Evolutionary conservation across 2,329 filamentous ascomycete species (phyloP), one percentile per base, ranked within the genome.

Genomic region (Trematosphaeria pertusa): DNA sequence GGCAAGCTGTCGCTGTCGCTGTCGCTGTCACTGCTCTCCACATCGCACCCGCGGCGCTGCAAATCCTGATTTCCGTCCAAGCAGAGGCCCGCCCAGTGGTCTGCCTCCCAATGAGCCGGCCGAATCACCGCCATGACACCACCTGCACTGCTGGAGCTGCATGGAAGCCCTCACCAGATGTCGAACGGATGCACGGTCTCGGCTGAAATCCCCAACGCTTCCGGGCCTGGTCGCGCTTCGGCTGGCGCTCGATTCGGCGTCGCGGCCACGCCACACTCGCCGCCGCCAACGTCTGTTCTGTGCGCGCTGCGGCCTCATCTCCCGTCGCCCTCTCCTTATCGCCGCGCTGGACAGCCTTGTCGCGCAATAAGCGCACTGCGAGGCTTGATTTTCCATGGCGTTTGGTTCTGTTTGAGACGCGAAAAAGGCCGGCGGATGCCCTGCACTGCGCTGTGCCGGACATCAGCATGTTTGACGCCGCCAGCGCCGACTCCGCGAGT

Each of bases 181-280:
- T n/a, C n/a, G n/a, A n/a, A n/a, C n/a, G n/a, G 24, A 28, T 19
- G 18, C 46, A 28, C 33, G 32, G 36, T 50, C 38, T 50, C 52
- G 52, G 48, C 44, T 45, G 45, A 47, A 49, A 30, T 12, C 8
- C 28, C 22, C 36, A 35, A 24, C 28, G 21, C 42, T 36, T 24
- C 37, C 30, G 21, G 18, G 22, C 40, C 36, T 43, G 38, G 21
- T 47, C 37, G 37, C 37, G 32, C 36, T 42, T 30, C 30, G 30
- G 34, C 38, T 44, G 37, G 38, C 34, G 20, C 21, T 37, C 28
- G 24, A 28, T 28, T 8, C 8, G 24, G 24, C 24, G 24, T 37
- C 28, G 19, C 32, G 22, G 20, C 14, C 44, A 43, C 30, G 48
- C 43, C 47, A 41, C 34, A 35, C 9, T 12, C 15, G 35, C 12